phyloP scores from a whole-genome alignment of 768 basidiomycete species.

The Hygrophorus russula region DNA sequence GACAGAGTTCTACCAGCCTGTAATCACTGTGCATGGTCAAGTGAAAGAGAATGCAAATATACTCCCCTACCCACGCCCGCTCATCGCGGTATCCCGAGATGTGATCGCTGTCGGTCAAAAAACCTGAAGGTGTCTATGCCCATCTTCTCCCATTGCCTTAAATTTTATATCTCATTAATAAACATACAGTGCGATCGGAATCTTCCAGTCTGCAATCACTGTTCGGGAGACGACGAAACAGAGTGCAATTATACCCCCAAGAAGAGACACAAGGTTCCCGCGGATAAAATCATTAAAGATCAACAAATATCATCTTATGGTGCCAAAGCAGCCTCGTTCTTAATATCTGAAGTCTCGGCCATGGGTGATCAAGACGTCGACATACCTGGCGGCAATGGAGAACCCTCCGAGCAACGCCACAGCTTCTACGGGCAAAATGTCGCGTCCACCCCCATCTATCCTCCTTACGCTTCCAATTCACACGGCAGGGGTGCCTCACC shows the following conservation, averaged over 20 bases:
- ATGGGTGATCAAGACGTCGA: conserved; percentile 8
- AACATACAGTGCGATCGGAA: conserved; percentile 56
- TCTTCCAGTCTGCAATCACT: conserved; percentile 62
- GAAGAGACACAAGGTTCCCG: conserved; percentile 46
- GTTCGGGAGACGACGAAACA: conserved; percentile 36
- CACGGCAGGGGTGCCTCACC: conserved; percentile 13
- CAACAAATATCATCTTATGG: conserved; percentile 10
- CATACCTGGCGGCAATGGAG: not conserved
- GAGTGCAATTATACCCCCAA: conserved; percentile 69
- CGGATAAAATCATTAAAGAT: conserved; percentile 13
- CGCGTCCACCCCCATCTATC: conserved; percentile 21
- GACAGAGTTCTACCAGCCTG: conserved; percentile 61
- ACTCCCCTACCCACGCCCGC: conserved; percentile 67
- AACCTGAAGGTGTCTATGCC: conserved; percentile 48
- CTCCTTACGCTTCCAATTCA: conserved; percentile 15
- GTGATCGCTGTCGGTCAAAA: conserved; percentile 55
- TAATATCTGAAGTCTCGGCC: conserved; percentile 2
- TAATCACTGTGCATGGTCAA: conserved; percentile 61
- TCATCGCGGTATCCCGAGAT: conserved; percentile 64
- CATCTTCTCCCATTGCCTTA: not conserved
- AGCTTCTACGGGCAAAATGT: conserved; percentile 40
- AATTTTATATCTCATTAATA: not conserved
- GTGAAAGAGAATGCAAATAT: conserved; percentile 56
- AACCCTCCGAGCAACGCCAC: conserved; percentile 15
- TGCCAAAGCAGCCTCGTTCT: conserved; percentile 8